Conservation (phyloP, 2,329 filamentous ascomycete species). For the Kalaharituber pfeilii region DNA sequence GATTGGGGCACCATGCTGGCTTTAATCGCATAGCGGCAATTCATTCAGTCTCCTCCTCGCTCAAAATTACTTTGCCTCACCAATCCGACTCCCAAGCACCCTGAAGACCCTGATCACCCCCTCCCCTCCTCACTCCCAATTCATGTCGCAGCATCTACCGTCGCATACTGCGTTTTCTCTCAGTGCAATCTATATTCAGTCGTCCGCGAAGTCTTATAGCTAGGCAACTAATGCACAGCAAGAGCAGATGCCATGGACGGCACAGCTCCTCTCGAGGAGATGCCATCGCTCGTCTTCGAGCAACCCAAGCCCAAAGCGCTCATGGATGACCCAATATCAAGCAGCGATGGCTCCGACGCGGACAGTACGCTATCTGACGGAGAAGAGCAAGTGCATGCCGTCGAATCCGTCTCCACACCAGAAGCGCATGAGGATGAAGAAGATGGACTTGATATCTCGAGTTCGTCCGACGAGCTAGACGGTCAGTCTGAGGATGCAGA, state of each 20-base stretch:
- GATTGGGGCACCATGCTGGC: no score
- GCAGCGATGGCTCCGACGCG: slow-evolving; percentile 33
- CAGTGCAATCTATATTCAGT: no score
- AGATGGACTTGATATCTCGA: slow-evolving; percentile 8
- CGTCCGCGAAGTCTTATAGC: no score
- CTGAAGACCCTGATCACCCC: no score
- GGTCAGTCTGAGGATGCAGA: slow-evolving; percentile 40
- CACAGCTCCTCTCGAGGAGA: neutral
- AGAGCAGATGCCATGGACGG: neutral
- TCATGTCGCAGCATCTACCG: no score
- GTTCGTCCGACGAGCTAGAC: slow-evolving; percentile 21
- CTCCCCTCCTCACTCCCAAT: no score
- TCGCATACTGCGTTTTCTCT: no score
- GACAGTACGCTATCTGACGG: slow-evolving; percentile 65
- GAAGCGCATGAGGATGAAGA: slow-evolving; percentile 14
- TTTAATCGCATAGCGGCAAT: no score
- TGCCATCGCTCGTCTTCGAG: slow-evolving; percentile 1
- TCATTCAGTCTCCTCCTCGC: no score
- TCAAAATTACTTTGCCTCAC: no score
- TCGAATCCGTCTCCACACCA: slow-evolving; percentile 26
- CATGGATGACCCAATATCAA: neutral
- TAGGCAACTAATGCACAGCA: neutral
- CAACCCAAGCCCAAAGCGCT: neutral
- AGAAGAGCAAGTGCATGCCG: slow-evolving; percentile 28
- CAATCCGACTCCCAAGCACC: no score